phyloP scores from a whole-genome alignment of 2,329 filamentous ascomycete species.

The Lomentospora prolificans region DNA sequence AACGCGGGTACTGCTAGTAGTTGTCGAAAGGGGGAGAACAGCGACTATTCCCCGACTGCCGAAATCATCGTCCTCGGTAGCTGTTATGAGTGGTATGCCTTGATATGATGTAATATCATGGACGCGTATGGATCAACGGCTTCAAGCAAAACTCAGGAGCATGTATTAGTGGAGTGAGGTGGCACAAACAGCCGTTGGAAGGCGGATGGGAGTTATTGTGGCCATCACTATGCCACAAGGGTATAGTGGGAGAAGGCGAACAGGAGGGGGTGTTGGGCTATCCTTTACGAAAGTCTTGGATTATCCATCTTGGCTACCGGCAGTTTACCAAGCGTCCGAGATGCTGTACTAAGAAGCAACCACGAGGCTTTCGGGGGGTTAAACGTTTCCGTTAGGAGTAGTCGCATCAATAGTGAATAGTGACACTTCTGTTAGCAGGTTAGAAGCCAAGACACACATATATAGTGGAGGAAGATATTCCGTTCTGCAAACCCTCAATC shows the following conservation, averaged over 20 bases:
- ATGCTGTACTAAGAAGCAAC: too few species aligned
- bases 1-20: too few species aligned
- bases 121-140: not conserved
- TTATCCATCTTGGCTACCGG: not conserved
- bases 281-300: not conserved
- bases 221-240: not conserved
- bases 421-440: too few species aligned
- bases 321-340: not conserved
- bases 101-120: not conserved
- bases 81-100: not conserved
- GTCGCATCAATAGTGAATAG: too few species aligned
- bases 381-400: too few species aligned
- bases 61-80: not conserved
- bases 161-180: not conserved
- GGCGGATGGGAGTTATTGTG: too few species aligned
- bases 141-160: not conserved
- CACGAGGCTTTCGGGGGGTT: too few species aligned
- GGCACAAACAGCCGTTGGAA: not conserved
- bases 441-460: too few species aligned
- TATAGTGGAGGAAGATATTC: not conserved
- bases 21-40: not conserved
- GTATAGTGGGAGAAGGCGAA: not conserved
- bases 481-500: too few species aligned
- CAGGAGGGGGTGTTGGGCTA: not conserved
- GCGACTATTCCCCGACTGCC: not conserved